These are phyloP conservation scores for Fusarium miscanthi DNA, from an alignment of 2,329 filamentous ascomycete genomes.

Conservation along the genomic window DNA sequence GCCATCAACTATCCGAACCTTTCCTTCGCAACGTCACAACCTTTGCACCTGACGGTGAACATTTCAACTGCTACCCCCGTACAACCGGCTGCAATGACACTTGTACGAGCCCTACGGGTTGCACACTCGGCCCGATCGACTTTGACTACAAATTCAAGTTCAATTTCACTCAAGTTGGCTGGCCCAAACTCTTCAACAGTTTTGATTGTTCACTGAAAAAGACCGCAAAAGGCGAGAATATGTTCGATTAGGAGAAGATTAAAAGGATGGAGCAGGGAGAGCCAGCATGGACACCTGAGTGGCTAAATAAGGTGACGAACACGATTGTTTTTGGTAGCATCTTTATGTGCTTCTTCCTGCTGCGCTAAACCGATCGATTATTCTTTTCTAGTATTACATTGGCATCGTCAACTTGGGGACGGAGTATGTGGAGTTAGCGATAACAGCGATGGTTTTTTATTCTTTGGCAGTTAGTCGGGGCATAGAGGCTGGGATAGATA, in stretches of 20 bases:
- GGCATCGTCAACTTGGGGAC: background rate
- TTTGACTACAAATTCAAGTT: constrained; percentile 60
- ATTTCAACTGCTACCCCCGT: constrained; percentile 61
- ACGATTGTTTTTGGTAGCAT: background rate
- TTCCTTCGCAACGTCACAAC: constrained; percentile 58
- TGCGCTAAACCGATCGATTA: background rate
- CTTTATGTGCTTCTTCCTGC: background rate
- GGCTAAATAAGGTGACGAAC: background rate
- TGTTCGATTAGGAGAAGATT: background rate
- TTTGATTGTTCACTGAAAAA: constrained; percentile 49
- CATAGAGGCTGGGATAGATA: background rate
- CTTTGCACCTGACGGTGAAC: constrained; percentile 62
- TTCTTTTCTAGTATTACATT: background rate
- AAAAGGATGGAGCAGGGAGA: background rate
- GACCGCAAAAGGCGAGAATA: background rate
- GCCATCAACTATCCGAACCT: constrained; percentile 58
- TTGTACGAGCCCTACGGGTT: constrained; percentile 64
- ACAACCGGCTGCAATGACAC: constrained; percentile 54
- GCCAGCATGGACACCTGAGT: background rate
- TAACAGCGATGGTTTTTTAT: background rate
- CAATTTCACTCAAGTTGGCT: constrained; percentile 58
- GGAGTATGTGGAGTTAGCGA: constrained; percentile 1
- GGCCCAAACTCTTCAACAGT: constrained; percentile 55
- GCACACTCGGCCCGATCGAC: constrained; percentile 61
- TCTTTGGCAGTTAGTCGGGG: background rate